Base-by-base conservation (phyloP, 345 rosid species). In the Arabis hirsuta region DNA sequence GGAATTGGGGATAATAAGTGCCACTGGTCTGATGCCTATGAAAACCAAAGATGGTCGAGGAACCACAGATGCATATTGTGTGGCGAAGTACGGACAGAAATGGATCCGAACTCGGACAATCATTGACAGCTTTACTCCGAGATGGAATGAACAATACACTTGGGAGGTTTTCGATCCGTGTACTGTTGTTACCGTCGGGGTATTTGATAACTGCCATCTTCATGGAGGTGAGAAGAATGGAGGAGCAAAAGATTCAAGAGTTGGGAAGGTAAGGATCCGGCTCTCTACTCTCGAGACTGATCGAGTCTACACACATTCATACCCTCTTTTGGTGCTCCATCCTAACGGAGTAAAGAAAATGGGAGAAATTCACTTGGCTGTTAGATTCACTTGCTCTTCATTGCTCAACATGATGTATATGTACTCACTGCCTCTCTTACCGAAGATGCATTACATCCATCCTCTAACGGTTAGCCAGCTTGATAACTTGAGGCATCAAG, bases 131-230 rank as follows among this genome's bases (percentile, higher is more conserved):
- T 86, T 86, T 76, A 81, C 76, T 0, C 98, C 98, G n/a, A 92
- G 81, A 77, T 92, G 98, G 98, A 90, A 92, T n/a, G 98, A 92
- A 78, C 98, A 92, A 43, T 92, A 92, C 54, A 92, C 97, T 9
- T 92, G 98, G 97, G 98, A 92, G 78, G 98, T 90, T 55, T 87
- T 71, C 7, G 97, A 92, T 86, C 96, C 98, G 6, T 90, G 97
- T 66, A 92, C 98, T 6, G 98, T 92, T 57, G 78, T 92, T 56
- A 92, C 97, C 9, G 80, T 92, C 62, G 98, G 98, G 26, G 98
- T 90, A 1, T 92, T 86, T 71, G 98, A 92, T 79, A 92, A 92
- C 66, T 83, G 90, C 20, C 98, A 92, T 74, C 80, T 92, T 67
- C 88, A 84, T 76, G 93, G 90, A 43, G 88, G 82, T 45, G 95